Evolutionary conservation across 2,329 filamentous ascomycete genomes (phyloP), one percentile per base, ranked within the genome.

Genomic region (Graphiopsis chlorocephala): DNA sequence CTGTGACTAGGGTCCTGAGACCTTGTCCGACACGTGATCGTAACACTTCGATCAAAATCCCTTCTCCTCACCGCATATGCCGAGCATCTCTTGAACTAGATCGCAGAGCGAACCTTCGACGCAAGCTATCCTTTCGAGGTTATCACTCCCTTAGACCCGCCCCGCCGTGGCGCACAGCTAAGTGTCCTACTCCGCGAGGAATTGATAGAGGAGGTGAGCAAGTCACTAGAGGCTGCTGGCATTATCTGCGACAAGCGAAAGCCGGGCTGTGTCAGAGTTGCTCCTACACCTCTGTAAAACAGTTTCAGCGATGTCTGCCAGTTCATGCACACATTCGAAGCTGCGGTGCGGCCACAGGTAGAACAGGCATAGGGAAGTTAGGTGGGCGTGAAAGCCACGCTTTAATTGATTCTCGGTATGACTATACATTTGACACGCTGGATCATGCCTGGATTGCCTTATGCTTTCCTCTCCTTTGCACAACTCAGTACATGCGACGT

Each of bases 231-330:
- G 70, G 83, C 85, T 14, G 84, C 85, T 1, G 90, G 89, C 1
- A 87, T 95, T 2, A 85, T 96, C 0, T 87, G 91, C 42, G 93
- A 97, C 74, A 90, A 95, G 82, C 83, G 93, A 65, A 91, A 91
- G 76, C 93, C 93, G 1, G 88, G 93, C 74, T 93, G 97, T 17
- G 88, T 97, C 59, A 83, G 93, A 1, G 87, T 96, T 1, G 92
- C 93, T 1, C 93, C 93, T 1, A 89, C 90, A 48, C 92, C 93
- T 10, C 76, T 97, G 69, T 97, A 96, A 78, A 94, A 94, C 72
- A 87, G 85, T 0, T 96, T 91, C 74, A 82, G 83, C 66, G 93
- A 97, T 71, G 88, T 93, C 7, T 87, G 79, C 79, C 75, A 78
- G 17, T 91, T 91, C 73, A 82, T 80, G 60, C 76, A 77, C 33